Evolutionary conservation across 2,329 filamentous ascomycete genomes (phyloP).

Genomic region (Dendrostoma leiphaemia): DNA sequence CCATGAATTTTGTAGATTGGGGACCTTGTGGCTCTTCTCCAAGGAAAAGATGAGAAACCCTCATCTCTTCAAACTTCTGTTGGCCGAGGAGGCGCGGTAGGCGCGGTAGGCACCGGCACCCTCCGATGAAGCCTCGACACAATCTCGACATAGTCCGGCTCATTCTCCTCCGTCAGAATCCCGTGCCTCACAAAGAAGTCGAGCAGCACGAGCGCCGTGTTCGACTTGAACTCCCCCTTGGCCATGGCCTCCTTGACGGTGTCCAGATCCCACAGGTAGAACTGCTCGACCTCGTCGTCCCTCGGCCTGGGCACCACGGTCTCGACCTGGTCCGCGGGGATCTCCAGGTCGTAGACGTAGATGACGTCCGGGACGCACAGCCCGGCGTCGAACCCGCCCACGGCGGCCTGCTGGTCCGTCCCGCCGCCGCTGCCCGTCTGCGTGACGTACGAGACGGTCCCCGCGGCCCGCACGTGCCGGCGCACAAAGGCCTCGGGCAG

Average conservation of each 20-base stretch:
- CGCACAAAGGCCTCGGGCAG: constrained; percentile 58
- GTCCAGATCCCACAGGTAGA: constrained; percentile 62
- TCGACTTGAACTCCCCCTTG: constrained; percentile 77
- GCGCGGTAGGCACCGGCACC: constrained; percentile 37
- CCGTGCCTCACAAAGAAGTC: constrained; percentile 82
- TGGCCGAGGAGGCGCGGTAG: constrained; percentile 6
- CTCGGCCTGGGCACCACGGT: constrained; percentile 64
- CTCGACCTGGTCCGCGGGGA: constrained; percentile 39
- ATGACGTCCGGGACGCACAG: constrained; percentile 64
- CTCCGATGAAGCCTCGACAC: constrained; percentile 41
- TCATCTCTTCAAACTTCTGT: not conserved
- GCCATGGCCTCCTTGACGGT: constrained; percentile 61
- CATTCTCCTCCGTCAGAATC: constrained; percentile 68
- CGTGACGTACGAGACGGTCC: constrained; percentile 67
- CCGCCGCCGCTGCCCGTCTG: constrained; percentile 60
- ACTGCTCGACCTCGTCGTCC: constrained; percentile 78
- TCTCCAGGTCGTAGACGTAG: constrained; percentile 69
- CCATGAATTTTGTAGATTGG: too few species aligned
- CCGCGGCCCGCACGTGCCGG: constrained; percentile 47
- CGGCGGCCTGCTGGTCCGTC: constrained; percentile 47
- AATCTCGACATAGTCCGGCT: constrained; percentile 72
- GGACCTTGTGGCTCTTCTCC: too few species aligned
- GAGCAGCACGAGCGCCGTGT: constrained; percentile 73
- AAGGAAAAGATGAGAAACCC: too few species aligned
- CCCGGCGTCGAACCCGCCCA: constrained; percentile 58